These are phyloP conservation scores for Colletotrichum acutatum DNA, from an alignment of 2,329 filamentous ascomycete genomes.

Conservation along the genomic window DNA sequence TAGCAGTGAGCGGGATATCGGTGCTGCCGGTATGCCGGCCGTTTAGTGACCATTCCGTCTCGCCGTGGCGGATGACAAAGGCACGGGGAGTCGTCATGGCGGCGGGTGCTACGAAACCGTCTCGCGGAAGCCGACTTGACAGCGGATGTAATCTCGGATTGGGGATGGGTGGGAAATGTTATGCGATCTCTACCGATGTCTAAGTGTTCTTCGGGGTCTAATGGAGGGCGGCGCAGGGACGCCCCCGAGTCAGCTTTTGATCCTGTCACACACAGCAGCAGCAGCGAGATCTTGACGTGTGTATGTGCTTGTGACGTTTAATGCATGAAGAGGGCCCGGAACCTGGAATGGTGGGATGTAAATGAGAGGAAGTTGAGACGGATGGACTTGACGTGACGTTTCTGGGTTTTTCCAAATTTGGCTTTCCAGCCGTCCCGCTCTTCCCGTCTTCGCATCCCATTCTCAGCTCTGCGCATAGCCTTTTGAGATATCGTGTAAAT, in stretches of 20 bases:
- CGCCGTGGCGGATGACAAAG: slow-evolving; percentile 89
- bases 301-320: background rate
- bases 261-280: background rate
- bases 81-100: slow-evolving; percentile 69
- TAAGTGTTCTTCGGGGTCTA: slow-evolving; percentile 1
- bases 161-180: background rate
- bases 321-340: background rate
- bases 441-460: slow-evolving; percentile 17
- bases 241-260: background rate
- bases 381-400: slow-evolving; percentile 13
- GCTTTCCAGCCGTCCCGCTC: slow-evolving; percentile 23
- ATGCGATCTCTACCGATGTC: slow-evolving; percentile 13
- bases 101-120: background rate
- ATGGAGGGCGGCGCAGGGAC: background rate
- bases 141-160: slow-evolving; percentile 12
- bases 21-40: slow-evolving; percentile 85
- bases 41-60: slow-evolving; percentile 94
- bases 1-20: slow-evolving; percentile 86
- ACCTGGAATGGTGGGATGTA: background rate
- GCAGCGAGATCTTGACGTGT: background rate
- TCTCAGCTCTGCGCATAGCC: slow-evolving; percentile 8
- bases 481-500: background rate
- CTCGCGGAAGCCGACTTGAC: background rate
- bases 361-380: slow-evolving; percentile 9
- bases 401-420: background rate